Conservation (phyloP, 768 basidiomycete species). For the Macrolepiota albuminosa region DNA sequence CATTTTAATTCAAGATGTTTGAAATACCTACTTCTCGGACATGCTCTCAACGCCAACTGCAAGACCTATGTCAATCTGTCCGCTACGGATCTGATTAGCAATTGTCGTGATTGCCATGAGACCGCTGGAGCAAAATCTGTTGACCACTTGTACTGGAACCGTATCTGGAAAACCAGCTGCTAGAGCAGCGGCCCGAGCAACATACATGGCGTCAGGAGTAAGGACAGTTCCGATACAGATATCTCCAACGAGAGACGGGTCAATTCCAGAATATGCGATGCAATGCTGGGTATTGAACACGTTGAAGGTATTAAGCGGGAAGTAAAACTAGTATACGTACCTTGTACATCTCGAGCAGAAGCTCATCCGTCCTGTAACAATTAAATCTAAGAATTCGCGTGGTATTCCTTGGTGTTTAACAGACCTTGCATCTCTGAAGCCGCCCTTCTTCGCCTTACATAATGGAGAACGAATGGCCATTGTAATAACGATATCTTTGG, state of each 20-base stretch:
- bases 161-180: slow-evolving; percentile 80
- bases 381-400: background rate
- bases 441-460: slow-evolving; percentile 75
- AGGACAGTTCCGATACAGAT: slow-evolving; percentile 79
- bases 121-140: slow-evolving; percentile 81
- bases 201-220: slow-evolving; percentile 59
- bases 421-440: slow-evolving; percentile 64
- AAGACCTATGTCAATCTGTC: slow-evolving; percentile 79
- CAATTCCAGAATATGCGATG: slow-evolving; percentile 52
- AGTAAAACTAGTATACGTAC: slow-evolving; percentile 25
- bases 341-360: slow-evolving; percentile 80
- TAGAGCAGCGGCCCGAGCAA: slow-evolving; percentile 68
- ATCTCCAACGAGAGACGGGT: slow-evolving; percentile 66
- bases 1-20: background rate
- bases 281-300: slow-evolving; percentile 38
- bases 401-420: slow-evolving; percentile 11
- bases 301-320: background rate
- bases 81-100: slow-evolving; percentile 68
- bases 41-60: slow-evolving; percentile 87
- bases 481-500: slow-evolving; percentile 80
- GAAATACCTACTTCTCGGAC: slow-evolving; percentile 57
- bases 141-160: slow-evolving; percentile 69
- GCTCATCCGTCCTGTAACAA: slow-evolving; percentile 60
- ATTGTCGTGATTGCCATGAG: slow-evolving; percentile 81
- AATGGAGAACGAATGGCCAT: slow-evolving; percentile 75